Evolutionary conservation across 768 basidiomycete genomes (phyloP).

Genomic region (Dioszegia aurantiaca): DNA sequence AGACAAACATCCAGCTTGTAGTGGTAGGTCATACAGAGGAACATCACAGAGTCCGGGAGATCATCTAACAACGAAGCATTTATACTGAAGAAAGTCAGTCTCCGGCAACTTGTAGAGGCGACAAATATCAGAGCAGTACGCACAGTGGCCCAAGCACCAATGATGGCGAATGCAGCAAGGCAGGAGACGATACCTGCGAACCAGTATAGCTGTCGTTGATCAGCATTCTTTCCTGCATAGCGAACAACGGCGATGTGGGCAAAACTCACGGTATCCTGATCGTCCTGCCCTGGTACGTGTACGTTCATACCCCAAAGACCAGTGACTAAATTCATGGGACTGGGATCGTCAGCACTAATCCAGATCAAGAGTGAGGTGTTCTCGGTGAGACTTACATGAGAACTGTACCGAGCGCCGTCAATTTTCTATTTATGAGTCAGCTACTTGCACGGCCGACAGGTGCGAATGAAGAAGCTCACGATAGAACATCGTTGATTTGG

Average conservation of each 20-base stretch:
- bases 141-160: constrained; percentile 58
- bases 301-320: constrained; percentile 99
- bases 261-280: constrained; percentile 46
- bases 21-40: too few species aligned
- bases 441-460: not conserved
- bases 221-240: too few species aligned
- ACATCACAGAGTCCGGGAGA: not conserved
- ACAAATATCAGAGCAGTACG: constrained; percentile 13
- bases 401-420: constrained; percentile 95
- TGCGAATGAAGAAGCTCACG: constrained; percentile 48
- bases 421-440: constrained; percentile 56
- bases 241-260: too few species aligned
- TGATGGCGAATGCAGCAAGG: constrained; percentile 73
- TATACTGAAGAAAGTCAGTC: constrained; percentile 18
- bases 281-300: constrained; percentile 69
- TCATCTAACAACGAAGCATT: constrained; percentile 26
- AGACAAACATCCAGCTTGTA: too few species aligned
- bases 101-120: not conserved
- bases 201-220: constrained; percentile 62
- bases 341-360: constrained; percentile 16
- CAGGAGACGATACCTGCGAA: constrained; percentile 80
- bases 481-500: constrained; percentile 98
- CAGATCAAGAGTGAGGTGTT: not conserved
- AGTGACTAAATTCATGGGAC: constrained; percentile 74
- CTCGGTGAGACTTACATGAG: constrained; percentile 68